Evolutionary conservation across 345 rosid genomes (phyloP).

Genomic region (Balakata baccata): DNA sequence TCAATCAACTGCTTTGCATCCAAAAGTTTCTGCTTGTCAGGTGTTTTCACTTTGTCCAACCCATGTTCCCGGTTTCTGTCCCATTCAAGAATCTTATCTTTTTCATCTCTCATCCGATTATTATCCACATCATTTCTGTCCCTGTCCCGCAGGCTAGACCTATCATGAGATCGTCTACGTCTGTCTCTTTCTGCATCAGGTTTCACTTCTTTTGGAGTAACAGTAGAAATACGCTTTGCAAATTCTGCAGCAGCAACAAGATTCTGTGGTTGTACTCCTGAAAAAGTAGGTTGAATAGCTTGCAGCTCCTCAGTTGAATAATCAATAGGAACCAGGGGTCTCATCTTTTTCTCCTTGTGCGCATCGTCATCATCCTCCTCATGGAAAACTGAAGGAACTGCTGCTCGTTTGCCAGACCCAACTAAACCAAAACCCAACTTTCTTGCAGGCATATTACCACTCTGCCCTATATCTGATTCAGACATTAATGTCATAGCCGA

Average conservation of each 20-base stretch:
- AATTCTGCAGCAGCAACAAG: conserved; percentile 93
- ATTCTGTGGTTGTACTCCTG: conserved; percentile 68
- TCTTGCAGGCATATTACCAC: conserved; percentile 55
- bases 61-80: conserved; percentile 59
- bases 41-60: conserved; percentile 50
- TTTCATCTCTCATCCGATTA: conserved; percentile 49
- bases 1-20: conserved; percentile 97
- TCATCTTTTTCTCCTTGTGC: conserved; percentile 79
- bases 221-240: conserved; percentile 78
- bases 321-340: conserved; percentile 96
- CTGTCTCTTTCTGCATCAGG: conserved; percentile 69
- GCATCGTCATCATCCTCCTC: conserved; percentile 86
- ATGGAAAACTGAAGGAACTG: conserved; percentile 88
- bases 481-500: conserved; percentile 33
- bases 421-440: conserved; percentile 95
- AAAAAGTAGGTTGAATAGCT: conserved; percentile 55
- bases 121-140: conserved; percentile 48
- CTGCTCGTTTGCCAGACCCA: conserved; percentile 84
- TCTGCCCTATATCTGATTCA: conserved; percentile 50
- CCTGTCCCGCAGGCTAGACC: conserved; percentile 62
- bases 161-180: conserved; percentile 69
- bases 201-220: conserved; percentile 64
- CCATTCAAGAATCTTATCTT: conserved; percentile 44
- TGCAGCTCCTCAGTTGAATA: conserved; percentile 90
- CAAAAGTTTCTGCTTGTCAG: conserved; percentile 77